Conservation (phyloP, 2,329 filamentous ascomycete genomes). For the Xylaria sp. region DNA sequence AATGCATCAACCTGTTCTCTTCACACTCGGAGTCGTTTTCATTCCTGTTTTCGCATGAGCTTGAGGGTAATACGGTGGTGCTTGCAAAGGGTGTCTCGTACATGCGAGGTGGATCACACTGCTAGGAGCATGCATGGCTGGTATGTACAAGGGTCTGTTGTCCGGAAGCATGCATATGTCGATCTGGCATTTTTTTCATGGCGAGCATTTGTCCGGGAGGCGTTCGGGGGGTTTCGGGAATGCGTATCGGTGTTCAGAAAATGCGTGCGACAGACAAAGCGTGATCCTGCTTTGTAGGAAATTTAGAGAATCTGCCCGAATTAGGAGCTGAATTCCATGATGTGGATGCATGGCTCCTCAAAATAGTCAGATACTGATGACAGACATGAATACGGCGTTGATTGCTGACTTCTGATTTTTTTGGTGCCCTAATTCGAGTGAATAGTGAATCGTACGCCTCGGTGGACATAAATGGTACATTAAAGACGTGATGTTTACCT, state of each 20-base stretch:
- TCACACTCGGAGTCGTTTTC: background rate
- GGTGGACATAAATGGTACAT: too few relatives aligned
- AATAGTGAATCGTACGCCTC: too few relatives aligned
- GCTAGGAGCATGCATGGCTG: background rate
- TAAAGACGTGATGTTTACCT: too few relatives aligned
- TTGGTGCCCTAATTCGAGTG: too few relatives aligned
- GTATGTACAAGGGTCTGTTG: conserved; percentile 4
- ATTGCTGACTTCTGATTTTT: too few relatives aligned
- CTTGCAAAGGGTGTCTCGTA: background rate
- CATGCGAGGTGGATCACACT: conserved; percentile 5
- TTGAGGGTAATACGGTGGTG: background rate
- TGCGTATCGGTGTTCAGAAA: conserved; percentile 8
- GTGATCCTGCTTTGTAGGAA: conserved; percentile 16
- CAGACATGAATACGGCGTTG: too few relatives aligned
- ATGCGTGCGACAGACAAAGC: conserved; percentile 16
- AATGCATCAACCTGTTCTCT: background rate
- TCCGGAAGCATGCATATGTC: conserved; percentile 15
- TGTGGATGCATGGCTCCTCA: background rate
- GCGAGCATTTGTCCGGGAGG: conserved; percentile 18
- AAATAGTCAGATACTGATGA: background rate
- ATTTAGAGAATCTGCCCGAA: background rate
- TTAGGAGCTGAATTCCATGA: conserved; percentile 2
- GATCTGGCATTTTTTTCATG: conserved; percentile 13
- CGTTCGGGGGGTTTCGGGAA: conserved; percentile 8
- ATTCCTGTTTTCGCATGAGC: background rate